A percentile compares a stretch with the other conserved stretches of the same genome.
phyloP scores from a whole-genome alignment of 305 asterid genomes.

The Plantago coronopus region DNA sequence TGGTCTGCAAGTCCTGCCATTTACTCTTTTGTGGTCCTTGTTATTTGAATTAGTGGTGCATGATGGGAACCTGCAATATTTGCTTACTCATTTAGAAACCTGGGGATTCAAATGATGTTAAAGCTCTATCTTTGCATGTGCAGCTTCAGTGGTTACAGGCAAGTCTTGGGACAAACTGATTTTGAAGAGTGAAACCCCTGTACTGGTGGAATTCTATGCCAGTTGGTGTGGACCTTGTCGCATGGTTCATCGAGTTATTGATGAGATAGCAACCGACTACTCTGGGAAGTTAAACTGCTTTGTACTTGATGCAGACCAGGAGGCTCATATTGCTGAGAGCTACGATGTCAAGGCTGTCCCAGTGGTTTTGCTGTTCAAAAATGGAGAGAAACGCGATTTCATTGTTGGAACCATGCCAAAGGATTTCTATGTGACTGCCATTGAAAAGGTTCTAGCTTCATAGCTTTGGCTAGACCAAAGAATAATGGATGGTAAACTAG shows the following conservation, averaged over 20 bases:
- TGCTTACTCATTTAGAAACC: too few species aligned
- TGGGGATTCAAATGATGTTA: background rate
- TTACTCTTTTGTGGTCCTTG: too few species aligned
- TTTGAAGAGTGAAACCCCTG: slow-evolving; percentile 57
- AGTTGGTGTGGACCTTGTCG: slow-evolving; percentile 96
- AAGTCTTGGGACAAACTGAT: slow-evolving; percentile 72
- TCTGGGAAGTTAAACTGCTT: slow-evolving; percentile 69
- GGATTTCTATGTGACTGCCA: slow-evolving; percentile 73
- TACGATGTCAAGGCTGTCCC: slow-evolving; percentile 86
- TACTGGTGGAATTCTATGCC: slow-evolving; percentile 79
- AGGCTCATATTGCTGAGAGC: slow-evolving; percentile 50
- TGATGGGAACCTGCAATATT: too few species aligned
- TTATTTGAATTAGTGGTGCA: too few species aligned
- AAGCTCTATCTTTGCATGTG: slow-evolving; percentile 13
- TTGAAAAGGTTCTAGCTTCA: slow-evolving; percentile 63
- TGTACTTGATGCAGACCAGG: slow-evolving; percentile 62
- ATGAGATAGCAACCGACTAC: slow-evolving; percentile 72
- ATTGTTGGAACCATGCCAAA: slow-evolving; percentile 90
- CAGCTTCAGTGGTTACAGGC: slow-evolving; percentile 60
- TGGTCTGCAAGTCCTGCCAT: too few species aligned
- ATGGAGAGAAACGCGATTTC: slow-evolving; percentile 59
- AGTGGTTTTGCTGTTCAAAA: slow-evolving; percentile 75
- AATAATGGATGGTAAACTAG: slow-evolving; percentile 8
- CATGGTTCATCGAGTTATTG: slow-evolving; percentile 82
- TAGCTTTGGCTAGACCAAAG: slow-evolving; percentile 19